Base-by-base conservation (phyloP, 257 asterid genomes). In the Petunia secreta region DNA sequence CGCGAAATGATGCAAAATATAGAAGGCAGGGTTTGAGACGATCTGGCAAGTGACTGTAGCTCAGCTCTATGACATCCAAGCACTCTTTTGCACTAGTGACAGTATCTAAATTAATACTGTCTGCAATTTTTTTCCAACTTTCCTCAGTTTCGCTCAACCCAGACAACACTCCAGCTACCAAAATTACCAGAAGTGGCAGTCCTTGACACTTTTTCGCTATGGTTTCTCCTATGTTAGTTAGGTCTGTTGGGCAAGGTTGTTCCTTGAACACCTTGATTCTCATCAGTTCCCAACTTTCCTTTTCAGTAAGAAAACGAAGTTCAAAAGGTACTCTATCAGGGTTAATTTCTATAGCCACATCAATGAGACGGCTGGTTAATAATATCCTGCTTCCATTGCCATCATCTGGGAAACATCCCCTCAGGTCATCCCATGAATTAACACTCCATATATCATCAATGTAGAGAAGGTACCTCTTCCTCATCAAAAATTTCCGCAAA, bases 401-500 rank as follows among this genome's bases (percentile, higher is more conserved):
- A 40, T 76, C 77, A 53, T 75, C 43, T 6, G 84, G 77, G 16
- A 82, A 82, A 36, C 41, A 68, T 4, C 8, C 11, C 39, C 5
- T 9, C 39, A 82, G 54, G 2, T 50, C 73, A 0, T 71, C 9
- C 85, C 85, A 83, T 4, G 73, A 40, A 2, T 43, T 40, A 4
- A 43, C 39, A 1, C 41, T 58, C 85, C 85, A 83, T 2, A 83
- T 14, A 7, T 83, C 85, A 60, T 79, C 83, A 73, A 83, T 63
- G 38, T 79, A 82, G 38, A 83, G 15, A n/a, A 73, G 48, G 16
- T 83, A 83, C 25, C 46, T 79, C 46, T 8, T 71, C 0, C 83
- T 80, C 37, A 1, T 38, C 8, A 83, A 63, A 15, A 57, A 4
- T 41, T 57, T 41, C 4, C 10, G 40, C 25, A 83, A 16, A 65